Evolutionary conservation across 371 early-diverging fungal species (phyloP), one percentile per base, ranked within the genome.

Genomic region (Nematocida sp.): DNA sequence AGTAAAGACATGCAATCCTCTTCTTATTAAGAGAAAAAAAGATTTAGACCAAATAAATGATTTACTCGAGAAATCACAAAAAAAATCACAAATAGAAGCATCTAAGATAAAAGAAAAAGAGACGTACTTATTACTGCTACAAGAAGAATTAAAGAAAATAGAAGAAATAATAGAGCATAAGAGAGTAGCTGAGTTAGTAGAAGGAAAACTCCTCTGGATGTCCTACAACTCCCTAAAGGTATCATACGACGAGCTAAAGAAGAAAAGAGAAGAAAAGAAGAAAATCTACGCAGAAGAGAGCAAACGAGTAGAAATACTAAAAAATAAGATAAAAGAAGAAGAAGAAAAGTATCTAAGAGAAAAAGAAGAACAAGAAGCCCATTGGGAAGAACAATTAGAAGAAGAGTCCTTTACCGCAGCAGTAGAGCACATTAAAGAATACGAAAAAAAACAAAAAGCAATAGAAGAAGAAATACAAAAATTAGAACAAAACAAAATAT

Each of bases 141-240:
- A 78, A 35, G 65, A 61, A 65, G 81, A 79, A 42, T 51, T 39
- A 9, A 51, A 59, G 2, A 82, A 80, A 57, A 11, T 78, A n/a
- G 50, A 75, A 55, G 71, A 65, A 51, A 57, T 66, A 59, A 45
- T 75, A 20, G 53, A 65, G 26, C 25, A 49, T 9, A 55, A 77
- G 56, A 50, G 69, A 55, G 28, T 30, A 18, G 64, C 79, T 28
- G 48, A 50, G 1, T 28, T 68, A n/a, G 50, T 85, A 61, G 28
- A 79, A 51, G 65, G 69, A 23, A 85, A 83, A 55, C 79, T 71
- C 47, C 55, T 75, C 4, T 81, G 79, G 69, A 30, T 82, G n/a
- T 64, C 55, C 39, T 80, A 81, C 56, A 66, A 79, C 30, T 16
- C 18, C 7, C 57, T 66, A 26, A 77, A 77, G 47, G 25, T 28